Base-by-base conservation (phyloP, 2,329 filamentous ascomycete genomes). In the Metarhizium rileyi region DNA sequence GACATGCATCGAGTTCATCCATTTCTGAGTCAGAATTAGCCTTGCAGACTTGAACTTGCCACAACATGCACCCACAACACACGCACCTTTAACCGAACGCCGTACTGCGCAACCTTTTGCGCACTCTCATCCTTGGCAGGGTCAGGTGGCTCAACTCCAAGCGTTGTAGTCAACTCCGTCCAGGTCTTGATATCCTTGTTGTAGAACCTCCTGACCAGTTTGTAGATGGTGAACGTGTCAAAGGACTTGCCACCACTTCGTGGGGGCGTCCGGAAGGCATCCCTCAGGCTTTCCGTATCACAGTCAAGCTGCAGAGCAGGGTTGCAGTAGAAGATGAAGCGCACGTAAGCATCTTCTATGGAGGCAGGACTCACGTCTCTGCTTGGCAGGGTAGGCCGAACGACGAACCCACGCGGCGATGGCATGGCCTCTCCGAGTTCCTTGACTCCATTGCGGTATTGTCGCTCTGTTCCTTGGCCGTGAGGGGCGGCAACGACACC, bases 1-100 rank as follows among this genome's bases (percentile, higher is more conserved):
- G 47, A 95, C 82, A 64, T 95, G 90, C 86, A 95, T 91, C 5
- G 90, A 90, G 63, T 89, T 88, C 87, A 96, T 93, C 90, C 90
- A 96, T 62, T 91, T 84, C 87, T 87, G 8, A 14, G 5, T 8
- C 44, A 23, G 6, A 40, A 44, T 47, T 35, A 41, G 38, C 28
- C 30, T 33, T 14, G 6, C 30, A 33, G 30, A 14, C n/a, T n/a
- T n/a, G n/a, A n/a, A n/a, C n/a, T n/a, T n/a, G n/a, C n/a, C n/a
- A n/a, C n/a, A 33, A 33, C 8, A 33, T 14, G 2, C 27, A 14
- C 44, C 12, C 18, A n/a, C 7, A 26, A 14, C 14, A 3, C 35
- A 45, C 68, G 61, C 68, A 90, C 87, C 80, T 96, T 96, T 50
- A 96, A 71, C 51, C 90, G 80, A 44, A 96, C 90, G 41, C 88